Conservation (phyloP, 192 early-diverging fungal genomes). For the Coemansia sp. region DNA sequence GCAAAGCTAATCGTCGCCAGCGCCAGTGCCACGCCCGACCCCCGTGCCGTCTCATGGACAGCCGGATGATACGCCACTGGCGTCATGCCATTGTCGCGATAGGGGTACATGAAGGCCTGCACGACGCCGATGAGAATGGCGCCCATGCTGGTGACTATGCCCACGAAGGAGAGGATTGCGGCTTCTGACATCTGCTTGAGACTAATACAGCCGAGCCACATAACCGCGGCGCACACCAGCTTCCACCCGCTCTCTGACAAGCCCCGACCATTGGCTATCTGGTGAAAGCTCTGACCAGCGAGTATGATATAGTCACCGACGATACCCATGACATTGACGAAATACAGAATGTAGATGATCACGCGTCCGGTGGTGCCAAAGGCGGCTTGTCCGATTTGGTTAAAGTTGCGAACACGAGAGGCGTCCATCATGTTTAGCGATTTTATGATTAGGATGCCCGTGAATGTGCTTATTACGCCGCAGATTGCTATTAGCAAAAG, state of each 20-base stretch:
- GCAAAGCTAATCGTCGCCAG: constrained; percentile 76
- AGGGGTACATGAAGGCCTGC: constrained; percentile 52
- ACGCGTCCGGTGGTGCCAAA: constrained; percentile 63
- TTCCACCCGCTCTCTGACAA: constrained; percentile 59
- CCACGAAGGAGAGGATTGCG: constrained; percentile 66
- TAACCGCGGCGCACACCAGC: constrained; percentile 56
- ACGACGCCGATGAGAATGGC: constrained; percentile 64
- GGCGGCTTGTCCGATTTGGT: constrained; percentile 65
- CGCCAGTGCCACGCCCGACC: constrained; percentile 62
- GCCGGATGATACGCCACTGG: constrained; percentile 47
- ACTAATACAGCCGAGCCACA: constrained; percentile 69
- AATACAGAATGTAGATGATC: constrained; percentile 63
- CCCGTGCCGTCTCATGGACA: constrained; percentile 42
- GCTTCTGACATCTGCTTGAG: constrained; percentile 80
- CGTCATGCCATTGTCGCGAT: constrained; percentile 7
- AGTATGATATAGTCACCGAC: constrained; percentile 71
- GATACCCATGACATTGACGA: constrained; percentile 64
- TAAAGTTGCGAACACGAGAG: constrained; percentile 55
- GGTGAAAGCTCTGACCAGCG: constrained; percentile 63
- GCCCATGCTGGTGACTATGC: constrained; percentile 67
- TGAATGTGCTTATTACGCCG: constrained; percentile 67
- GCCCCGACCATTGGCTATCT: constrained; percentile 48
- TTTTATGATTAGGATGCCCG: constrained; percentile 66
- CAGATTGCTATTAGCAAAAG: constrained; percentile 62
- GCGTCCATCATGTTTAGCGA: constrained; percentile 65